Conservation (phyloP, 2,329 filamentous ascomycete genomes). For the Dryadomyces quercivorus region DNA sequence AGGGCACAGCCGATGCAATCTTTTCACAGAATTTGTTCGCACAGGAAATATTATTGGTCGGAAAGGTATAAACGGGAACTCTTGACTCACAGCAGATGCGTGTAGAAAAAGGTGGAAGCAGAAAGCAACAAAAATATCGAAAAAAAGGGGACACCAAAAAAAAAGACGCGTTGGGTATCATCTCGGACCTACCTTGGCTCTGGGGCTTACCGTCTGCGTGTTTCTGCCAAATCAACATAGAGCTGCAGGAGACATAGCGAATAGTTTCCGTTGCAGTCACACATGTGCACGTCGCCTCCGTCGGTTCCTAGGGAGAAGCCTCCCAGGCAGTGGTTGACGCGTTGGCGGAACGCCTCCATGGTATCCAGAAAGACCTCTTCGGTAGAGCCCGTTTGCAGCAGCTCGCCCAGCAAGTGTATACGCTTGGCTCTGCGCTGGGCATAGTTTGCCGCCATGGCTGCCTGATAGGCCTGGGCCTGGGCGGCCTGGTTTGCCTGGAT, state of each 20-base stretch:
- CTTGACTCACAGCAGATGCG: no score
- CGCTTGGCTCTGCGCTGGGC: neutral
- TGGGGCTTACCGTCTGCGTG: no score
- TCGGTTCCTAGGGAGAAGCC: neutral
- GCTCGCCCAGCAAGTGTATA: neutral
- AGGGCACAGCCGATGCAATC: no score
- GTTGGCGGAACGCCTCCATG: conserved; percentile 3
- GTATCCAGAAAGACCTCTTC: conserved; percentile 6
- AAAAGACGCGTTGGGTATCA: neutral
- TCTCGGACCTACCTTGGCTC: no score
- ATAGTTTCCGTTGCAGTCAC: conserved; percentile 10
- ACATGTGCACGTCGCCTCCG: conserved; percentile 9
- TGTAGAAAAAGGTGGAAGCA: neutral
- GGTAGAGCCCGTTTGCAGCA: conserved; percentile 3
- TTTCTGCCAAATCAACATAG: neutral
- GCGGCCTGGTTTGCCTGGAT: neutral
- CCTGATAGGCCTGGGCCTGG: neutral
- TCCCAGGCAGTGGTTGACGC: neutral
- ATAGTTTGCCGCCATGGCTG: neutral
- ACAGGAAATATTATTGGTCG: no score
- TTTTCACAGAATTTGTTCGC: no score
- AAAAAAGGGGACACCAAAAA: neutral
- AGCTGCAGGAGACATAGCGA: conserved; percentile 3
- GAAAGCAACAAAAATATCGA: neutral
- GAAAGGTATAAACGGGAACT: no score